A percentile compares a stretch with the other conserved stretches of the same genome.
phyloP scores from a whole-genome alignment of 2,329 filamentous ascomycete species.

The Cladosporium velox region DNA sequence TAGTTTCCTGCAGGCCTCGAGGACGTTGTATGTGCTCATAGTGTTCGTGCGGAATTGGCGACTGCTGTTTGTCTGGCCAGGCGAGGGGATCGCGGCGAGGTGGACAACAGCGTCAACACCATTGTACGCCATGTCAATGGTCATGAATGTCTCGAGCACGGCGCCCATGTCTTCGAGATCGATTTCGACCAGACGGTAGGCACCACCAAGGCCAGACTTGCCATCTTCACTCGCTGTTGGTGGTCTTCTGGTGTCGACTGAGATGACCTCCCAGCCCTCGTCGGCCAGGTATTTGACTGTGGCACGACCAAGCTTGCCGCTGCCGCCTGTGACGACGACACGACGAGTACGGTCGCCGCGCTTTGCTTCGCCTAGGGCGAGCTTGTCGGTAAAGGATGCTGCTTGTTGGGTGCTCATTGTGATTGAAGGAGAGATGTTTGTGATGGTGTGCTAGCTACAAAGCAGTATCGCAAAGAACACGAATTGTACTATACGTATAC shows the following conservation, averaged over 20 bases:
- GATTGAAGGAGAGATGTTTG: background rate
- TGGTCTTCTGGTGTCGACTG: conserved; percentile 29
- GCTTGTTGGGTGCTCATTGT: conserved; percentile 10
- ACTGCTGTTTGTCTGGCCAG: conserved; percentile 29
- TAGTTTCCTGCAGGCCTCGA: conserved; percentile 30
- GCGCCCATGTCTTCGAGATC: conserved; percentile 31
- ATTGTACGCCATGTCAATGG: conserved; percentile 29
- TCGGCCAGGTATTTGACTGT: conserved; percentile 30
- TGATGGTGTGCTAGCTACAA: background rate
- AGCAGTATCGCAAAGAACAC: background rate
- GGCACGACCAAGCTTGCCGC: conserved; percentile 30
- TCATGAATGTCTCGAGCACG: conserved; percentile 29
- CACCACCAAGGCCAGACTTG: conserved; percentile 28
- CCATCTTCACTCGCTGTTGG: conserved; percentile 30
- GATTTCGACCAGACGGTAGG: conserved; percentile 30
- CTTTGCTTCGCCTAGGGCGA: conserved; percentile 29
- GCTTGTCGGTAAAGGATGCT: conserved; percentile 29
- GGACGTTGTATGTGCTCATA: conserved; percentile 31
- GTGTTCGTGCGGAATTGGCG: conserved; percentile 31
- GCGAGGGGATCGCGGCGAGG: conserved; percentile 30
- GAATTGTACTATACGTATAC: background rate
- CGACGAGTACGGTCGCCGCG: conserved; percentile 25
- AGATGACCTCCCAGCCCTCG: conserved; percentile 32
- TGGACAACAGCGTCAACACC: conserved; percentile 31
- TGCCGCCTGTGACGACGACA: conserved; percentile 30